Evolutionary conservation across 2,329 filamentous ascomycete genomes (phyloP), one percentile per base, ranked within the genome.

Genomic region (Magnaporthiopsis incrustans): DNA sequence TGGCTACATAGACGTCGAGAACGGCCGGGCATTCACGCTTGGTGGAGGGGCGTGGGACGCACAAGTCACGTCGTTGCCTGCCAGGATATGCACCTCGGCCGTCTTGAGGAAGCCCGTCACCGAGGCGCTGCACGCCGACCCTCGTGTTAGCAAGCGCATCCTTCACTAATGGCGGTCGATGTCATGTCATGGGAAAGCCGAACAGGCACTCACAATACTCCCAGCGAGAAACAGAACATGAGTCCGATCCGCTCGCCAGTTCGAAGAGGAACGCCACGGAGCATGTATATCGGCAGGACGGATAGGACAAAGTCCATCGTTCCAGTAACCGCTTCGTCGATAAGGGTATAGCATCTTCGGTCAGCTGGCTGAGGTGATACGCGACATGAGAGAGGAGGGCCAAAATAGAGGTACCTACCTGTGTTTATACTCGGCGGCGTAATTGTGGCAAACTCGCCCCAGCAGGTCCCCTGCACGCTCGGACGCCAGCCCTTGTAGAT

Each of bases 401-500:
- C 57, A 11, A 27, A 15, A 18, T n/a, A n/a, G n/a, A 30, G 30
- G 30, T 30, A 30, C 30, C 30, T 32, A 58, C 57, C 57, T 18
- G 57, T 58, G 30, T 58, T 58, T 12, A 58, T 1, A 12, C 30
- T 58, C 15, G 30, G 8, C 25, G 30, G 26, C 2, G 30, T 32
- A 25, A 57, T 18, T 6, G 53, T 63, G 6, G 61, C 33, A 44
- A 11, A 30, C 50, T 58, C 25, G 12, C 53, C 26, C 27, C 53
- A 63, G 30, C 61, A 63, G 14, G 56, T n/a, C 11, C 61, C 61
- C 7, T 30, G 32, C 15, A 56, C 22, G 27, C 44, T 56, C 26
- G 61, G 61, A 10, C n/a, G 61, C n/a, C 30, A 63, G 15, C 33
- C 56, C 61, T 63, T 63, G 22, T 26, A 32, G 7, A 58, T 63